Evolutionary conservation across 2,329 filamentous ascomycete genomes (phyloP), one percentile per base, ranked within the genome.

Genomic region (Didymella pomorum): DNA sequence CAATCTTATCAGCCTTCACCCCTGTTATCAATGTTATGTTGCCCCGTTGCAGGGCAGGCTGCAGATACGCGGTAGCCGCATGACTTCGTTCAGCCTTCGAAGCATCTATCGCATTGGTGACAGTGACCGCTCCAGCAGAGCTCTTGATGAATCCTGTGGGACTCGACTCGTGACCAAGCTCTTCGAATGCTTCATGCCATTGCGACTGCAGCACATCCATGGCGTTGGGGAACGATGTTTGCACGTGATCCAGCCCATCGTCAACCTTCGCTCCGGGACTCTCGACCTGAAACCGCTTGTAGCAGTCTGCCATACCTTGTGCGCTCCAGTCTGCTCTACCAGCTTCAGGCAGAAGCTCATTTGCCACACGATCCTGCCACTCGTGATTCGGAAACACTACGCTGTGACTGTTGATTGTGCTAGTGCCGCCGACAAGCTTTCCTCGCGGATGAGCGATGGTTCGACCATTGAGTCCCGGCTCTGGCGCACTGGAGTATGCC

Each of bases 361-460:
- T 1, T 9, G 60, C 65, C 0, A 68, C 2, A 37, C 62, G 62
- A 46, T 68, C 62, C 20, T 68, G 64, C 62, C 62, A 68, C 29
- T 68, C 64, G 18, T 52, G 28, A 18, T 62, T 66, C 4, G 64
- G 64, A 26, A 62, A 68, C 2, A 68, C 62, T 20, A 65, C 59
- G 25, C 64, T 68, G 11, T 66, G 65, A 37, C 62, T 65, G 35
- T 68, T 68, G 23, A 66, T 68, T 20, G 64, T 64, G 59, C 64
- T 66, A 25, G 49, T 66, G 20, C 62, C 65, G 7, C 65, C 64
- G 2, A 65, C 60, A 33, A 66, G 23, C 39, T 61, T 68, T 12
- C 64, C 64, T 45, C 64, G 63, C 35, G 62, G 64, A 48, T 64
- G 65, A 31, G 65, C 62, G 23, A 68, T 42, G 2, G 23, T 61